phyloP scores from a whole-genome alignment of 2,329 filamentous ascomycete species.

The Knufia fluminis region DNA sequence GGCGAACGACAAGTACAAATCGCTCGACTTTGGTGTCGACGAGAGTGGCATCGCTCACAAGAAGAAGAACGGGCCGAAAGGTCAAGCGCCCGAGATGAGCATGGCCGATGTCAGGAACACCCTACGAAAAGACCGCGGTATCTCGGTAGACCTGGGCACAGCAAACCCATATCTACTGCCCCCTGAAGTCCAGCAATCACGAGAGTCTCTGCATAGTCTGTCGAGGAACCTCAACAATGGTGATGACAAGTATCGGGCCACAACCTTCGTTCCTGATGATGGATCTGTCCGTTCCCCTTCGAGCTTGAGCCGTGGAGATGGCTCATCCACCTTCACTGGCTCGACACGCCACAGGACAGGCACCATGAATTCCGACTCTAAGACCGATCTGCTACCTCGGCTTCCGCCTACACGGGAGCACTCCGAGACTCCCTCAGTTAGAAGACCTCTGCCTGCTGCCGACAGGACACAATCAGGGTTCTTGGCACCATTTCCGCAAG shows the following conservation, averaged over 20 bases:
- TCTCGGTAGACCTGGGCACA: conserved; percentile 59
- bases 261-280: conserved; percentile 45
- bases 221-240: conserved; percentile 63
- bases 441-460: not conserved
- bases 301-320: conserved; percentile 32
- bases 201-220: conserved; percentile 78
- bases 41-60: conserved; percentile 27
- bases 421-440: conserved; percentile 16
- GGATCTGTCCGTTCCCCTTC: conserved; percentile 31
- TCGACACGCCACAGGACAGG: conserved; percentile 31
- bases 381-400: conserved; percentile 48
- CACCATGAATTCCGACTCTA: conserved; percentile 19
- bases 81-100: conserved; percentile 42
- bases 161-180: conserved; percentile 90
- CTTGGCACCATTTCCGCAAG: conserved; percentile 13
- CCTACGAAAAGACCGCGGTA: conserved; percentile 33
- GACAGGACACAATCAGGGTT: conserved; percentile 11
- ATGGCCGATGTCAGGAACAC: conserved; percentile 46
- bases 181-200: conserved; percentile 65
- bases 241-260: conserved; percentile 75
- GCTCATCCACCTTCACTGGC: conserved; percentile 45
- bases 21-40: conserved; percentile 84
- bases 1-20: conserved; percentile 74
- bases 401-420: conserved; percentile 35
- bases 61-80: conserved; percentile 35